Evolutionary conservation across 2,329 filamentous ascomycete genomes (phyloP).

Genomic region (Aphanocladium album): DNA sequence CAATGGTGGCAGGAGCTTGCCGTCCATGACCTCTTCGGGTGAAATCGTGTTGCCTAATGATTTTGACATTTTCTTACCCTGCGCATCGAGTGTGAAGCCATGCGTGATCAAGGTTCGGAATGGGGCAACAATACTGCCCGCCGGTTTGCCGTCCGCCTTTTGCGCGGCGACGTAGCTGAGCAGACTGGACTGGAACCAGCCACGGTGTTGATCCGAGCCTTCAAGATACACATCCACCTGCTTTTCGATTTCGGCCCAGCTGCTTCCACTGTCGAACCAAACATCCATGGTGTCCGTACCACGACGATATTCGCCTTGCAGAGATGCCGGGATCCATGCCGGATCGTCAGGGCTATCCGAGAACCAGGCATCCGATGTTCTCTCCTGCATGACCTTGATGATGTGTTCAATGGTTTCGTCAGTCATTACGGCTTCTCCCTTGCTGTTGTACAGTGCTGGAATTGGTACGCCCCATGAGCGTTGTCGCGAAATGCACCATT

Average conservation of each 20-base stretch:
- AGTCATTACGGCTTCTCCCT: conserved; percentile 72
- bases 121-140: conserved; percentile 46
- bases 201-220: conserved; percentile 91
- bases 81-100: conserved; percentile 83
- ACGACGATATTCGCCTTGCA: conserved; percentile 59
- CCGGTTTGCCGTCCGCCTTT: conserved; percentile 27
- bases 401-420: conserved; percentile 78
- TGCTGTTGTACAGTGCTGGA: conserved; percentile 74
- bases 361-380: conserved; percentile 93
- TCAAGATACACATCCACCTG: conserved; percentile 87
- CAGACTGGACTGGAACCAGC: conserved; percentile 97
- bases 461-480: conserved; percentile 96
- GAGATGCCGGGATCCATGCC: conserved; percentile 66
- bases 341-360: conserved; percentile 70
- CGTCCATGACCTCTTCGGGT: conserved; percentile 79
- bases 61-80: conserved; percentile 98
- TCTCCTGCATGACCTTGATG: conserved; percentile 67
- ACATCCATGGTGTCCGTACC: conserved; percentile 98
- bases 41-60: conserved; percentile 84
- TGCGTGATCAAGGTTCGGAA: conserved; percentile 92
- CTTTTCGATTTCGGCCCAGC: conserved; percentile 62
- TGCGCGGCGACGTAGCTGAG: conserved; percentile 75
- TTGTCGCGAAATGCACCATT: conserved; percentile 98
- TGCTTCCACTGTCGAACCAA: conserved; percentile 97
- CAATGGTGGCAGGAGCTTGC: conserved; percentile 66